phyloP scores from a whole-genome alignment of 2,329 filamentous ascomycete genomes.

The Leptodontidium sp. region DNA sequence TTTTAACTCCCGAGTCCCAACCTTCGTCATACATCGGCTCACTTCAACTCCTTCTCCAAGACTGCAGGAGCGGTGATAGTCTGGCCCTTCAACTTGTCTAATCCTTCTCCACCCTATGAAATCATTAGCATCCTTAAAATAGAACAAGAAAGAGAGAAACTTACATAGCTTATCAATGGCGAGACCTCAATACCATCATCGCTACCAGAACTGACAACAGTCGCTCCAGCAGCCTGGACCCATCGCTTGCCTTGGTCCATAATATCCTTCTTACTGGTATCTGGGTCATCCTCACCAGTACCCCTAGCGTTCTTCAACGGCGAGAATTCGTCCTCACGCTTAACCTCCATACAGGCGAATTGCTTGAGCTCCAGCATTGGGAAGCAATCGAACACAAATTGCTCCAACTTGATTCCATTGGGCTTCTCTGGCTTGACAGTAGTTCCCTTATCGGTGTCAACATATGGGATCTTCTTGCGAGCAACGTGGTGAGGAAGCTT shows the following conservation, averaged over 20 bases:
- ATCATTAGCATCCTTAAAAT: conserved; percentile 56
- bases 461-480: conserved; percentile 95
- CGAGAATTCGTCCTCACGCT: conserved; percentile 97
- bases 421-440: conserved; percentile 90
- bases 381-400: conserved; percentile 99
- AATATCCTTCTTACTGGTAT: conserved; percentile 91
- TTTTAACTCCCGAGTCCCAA: neutral
- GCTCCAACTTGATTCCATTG: conserved; percentile 98
- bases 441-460: conserved; percentile 79
- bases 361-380: conserved; percentile 84
- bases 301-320: conserved; percentile 91
- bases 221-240: conserved; percentile 80
- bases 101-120: conserved; percentile 67
- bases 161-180: conserved; percentile 93
- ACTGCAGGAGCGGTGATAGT: conserved; percentile 61
- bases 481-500: conserved; percentile 94
- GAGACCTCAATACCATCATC: conserved; percentile 85
- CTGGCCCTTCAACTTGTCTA: conserved; percentile 63
- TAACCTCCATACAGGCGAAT: conserved; percentile 96
- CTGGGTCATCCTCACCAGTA: conserved; percentile 90
- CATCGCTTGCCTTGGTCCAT: conserved; percentile 89
- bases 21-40: conserved; percentile 4
- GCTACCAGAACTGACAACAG: conserved; percentile 69
- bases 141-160: conserved; percentile 50
- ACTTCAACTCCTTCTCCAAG: conserved; percentile 53